Evolutionary conservation across 2,329 filamentous ascomycete genomes (phyloP), one percentile per base, ranked within the genome.

Genomic region (Xylariaceae sp.): DNA sequence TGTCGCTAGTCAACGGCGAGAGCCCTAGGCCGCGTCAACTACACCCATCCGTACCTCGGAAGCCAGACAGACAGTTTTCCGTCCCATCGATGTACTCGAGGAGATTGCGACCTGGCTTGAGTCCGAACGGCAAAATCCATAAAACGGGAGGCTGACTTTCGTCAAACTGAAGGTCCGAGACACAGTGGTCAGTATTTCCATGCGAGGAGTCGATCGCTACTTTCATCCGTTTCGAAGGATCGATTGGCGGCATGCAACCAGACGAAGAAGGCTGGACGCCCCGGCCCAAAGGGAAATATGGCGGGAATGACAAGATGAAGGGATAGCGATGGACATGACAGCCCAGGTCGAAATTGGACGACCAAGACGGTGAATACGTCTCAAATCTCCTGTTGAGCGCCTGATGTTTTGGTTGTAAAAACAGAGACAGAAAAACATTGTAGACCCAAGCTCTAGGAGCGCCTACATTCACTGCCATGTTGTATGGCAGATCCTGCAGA

Each of bases 391-490:
- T 83, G 86, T 90, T 89, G 87, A 89, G 87, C 84, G 83, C 83
- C 86, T 80, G 77, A 82, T 86, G 85, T 88, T 89, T 90, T 89
- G 83, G 87, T 90, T 90, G 86, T 81, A 88, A 89, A 90, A 90
- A 88, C 85, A 87, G 81, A 82, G 84, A 88, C 82, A 84, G 83
- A 81, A 85, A 85, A 83, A 80, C 79, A 78, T 81, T 81, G 79
- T 81, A 83, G 82, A 87, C 82, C 82, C 83, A 83, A 82, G 78
- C 73, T 74, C 74, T 58, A 75, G 76, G 73, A 73, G 75, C 74
- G 70, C 69, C 64, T 71, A 75, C 74, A 73, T 76, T 73, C 73
- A 76, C 78, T 78, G 80, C 80, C 81, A 90, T 90, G 88, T 90
- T 91, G 82, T 83, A 90, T 90, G 83, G 77, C 78, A 77, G 80